Base-by-base conservation (phyloP, 2,329 filamentous ascomycete genomes). In the Ceratocystis diversiconidia region DNA sequence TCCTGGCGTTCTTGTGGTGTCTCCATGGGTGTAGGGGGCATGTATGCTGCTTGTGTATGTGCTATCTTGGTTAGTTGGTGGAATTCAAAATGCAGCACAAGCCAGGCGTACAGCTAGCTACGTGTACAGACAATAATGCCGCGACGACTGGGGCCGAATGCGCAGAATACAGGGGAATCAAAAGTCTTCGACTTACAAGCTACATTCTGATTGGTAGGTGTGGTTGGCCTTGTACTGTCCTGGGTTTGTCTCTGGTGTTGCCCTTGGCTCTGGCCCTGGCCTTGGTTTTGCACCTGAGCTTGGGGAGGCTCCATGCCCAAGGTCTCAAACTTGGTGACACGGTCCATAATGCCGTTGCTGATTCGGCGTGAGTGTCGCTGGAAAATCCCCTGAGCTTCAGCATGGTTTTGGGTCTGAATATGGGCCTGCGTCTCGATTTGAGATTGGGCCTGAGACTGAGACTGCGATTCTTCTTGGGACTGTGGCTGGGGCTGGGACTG, bases 21-120 rank as follows among this genome's bases (percentile, higher is more conserved):
- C 63, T 84, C 82, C 70, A 81, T 82, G 64, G 87, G 86, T 32
- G 87, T 89, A 59, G 85, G 81, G 66, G 86, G 86, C 69, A 83
- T 82, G 70, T 84, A 86, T 69, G 77, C 85, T 85, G 67, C 63
- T 41, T 28, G 59, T 8, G 44, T 10, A 28, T 64, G 62, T 50
- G 65, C 65, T 67, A 44, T 22, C 25, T 30, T 36, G 17, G 22
- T 59, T 59, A 59, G 55, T 17, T 30, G 17, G 30, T 30, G 55
- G 6, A 59, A 59, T 25, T 52, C 36, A 52, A 52, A 50, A 62
- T 62, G 46, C 60, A 62, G 36, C 60, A 25, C 25, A 62, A 44
- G 12, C 28, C 30, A 30, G 12, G 44, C 12, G 44, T 50, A 7
- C 30, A 65, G 25, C n/a, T 28, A n/a, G 25, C n/a, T 28, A n/a